Conservation (phyloP, 495 filamentous ascomycete species). For the Cryomyces minteri region DNA sequence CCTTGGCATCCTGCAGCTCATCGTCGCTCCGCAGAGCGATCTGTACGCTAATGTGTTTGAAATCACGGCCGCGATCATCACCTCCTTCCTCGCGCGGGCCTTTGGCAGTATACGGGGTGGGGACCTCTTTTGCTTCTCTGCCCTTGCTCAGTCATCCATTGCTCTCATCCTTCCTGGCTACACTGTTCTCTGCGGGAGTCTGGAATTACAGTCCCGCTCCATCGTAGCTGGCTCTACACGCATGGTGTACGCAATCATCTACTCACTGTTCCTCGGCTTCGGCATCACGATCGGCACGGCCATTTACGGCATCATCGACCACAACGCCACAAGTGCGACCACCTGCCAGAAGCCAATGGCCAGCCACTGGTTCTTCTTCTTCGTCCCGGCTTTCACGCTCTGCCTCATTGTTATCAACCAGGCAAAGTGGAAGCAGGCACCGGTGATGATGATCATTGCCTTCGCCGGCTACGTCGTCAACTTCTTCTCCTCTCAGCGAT, state of each 20-base stretch:
- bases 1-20: slow-evolving; percentile 65
- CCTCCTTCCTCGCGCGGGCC: slow-evolving; percentile 74
- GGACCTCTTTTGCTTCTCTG: slow-evolving; percentile 74
- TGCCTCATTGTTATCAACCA: slow-evolving; percentile 78
- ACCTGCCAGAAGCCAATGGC: slow-evolving; percentile 47
- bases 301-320: slow-evolving; percentile 68
- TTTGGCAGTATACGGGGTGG: slow-evolving; percentile 67
- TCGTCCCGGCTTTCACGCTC: slow-evolving; percentile 65
- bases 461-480: slow-evolving; percentile 78
- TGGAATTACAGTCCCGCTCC: slow-evolving; percentile 74
- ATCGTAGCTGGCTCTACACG: slow-evolving; percentile 84
- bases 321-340: slow-evolving; percentile 52
- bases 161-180: slow-evolving; percentile 87
- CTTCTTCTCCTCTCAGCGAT: slow-evolving; percentile 54
- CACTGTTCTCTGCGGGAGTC: slow-evolving; percentile 59
- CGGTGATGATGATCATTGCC: slow-evolving; percentile 69
- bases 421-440: slow-evolving; percentile 75
- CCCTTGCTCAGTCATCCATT: slow-evolving; percentile 77
- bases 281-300: slow-evolving; percentile 90
- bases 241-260: slow-evolving; percentile 92
- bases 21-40: slow-evolving; percentile 60
- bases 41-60: slow-evolving; percentile 83
- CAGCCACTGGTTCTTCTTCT: slow-evolving; percentile 46
- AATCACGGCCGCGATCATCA: slow-evolving; percentile 68
- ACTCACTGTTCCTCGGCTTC: slow-evolving; percentile 90